These are phyloP conservation scores for Botryosphaeria dothidea DNA, from an alignment of 2,329 filamentous ascomycete species.

Conservation along the genomic window DNA sequence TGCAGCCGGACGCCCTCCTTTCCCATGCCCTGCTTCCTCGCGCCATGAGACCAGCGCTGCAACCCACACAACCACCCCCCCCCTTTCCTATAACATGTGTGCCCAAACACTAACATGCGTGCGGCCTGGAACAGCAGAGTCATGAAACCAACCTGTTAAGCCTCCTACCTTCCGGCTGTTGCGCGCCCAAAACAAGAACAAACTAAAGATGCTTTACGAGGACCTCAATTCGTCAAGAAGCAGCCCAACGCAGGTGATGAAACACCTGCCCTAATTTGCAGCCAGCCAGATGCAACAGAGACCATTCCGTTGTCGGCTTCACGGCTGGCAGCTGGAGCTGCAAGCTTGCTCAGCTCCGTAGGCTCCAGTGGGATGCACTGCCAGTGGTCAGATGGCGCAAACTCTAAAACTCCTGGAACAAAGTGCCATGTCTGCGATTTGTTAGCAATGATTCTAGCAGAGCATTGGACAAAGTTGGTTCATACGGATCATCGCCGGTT, in stretches of 20 bases:
- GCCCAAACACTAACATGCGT: conserved; percentile 14
- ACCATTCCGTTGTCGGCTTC: neutral
- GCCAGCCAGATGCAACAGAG: neutral
- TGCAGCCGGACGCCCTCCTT: conserved; percentile 8
- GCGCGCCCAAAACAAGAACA: conserved; percentile 11
- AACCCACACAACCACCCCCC: neutral
- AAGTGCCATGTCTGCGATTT: conserved; percentile 32
- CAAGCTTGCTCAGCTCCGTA: neutral
- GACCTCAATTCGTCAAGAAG: conserved; percentile 4
- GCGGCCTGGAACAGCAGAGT: neutral
- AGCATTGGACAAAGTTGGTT: conserved; percentile 31
- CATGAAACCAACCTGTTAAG: conserved; percentile 6
- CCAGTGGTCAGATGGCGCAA: neutral
- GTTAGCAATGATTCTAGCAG: conserved; percentile 5
- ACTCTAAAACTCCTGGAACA: conserved; percentile 34
- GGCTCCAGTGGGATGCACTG: neutral
- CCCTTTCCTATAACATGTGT: conserved; percentile 3
- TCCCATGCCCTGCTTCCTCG: conserved; percentile 2
- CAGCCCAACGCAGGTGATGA: neutral
- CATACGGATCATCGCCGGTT: conserved; percentile 81
- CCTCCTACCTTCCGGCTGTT: conserved; percentile 5
- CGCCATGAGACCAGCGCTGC: neutral
- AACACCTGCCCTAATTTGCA: neutral
- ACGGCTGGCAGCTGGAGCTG: neutral
- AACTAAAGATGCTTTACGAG: conserved; percentile 15